Evolutionary conservation across 2,329 filamentous ascomycete genomes (phyloP).

Genomic region (Alternaria panax): DNA sequence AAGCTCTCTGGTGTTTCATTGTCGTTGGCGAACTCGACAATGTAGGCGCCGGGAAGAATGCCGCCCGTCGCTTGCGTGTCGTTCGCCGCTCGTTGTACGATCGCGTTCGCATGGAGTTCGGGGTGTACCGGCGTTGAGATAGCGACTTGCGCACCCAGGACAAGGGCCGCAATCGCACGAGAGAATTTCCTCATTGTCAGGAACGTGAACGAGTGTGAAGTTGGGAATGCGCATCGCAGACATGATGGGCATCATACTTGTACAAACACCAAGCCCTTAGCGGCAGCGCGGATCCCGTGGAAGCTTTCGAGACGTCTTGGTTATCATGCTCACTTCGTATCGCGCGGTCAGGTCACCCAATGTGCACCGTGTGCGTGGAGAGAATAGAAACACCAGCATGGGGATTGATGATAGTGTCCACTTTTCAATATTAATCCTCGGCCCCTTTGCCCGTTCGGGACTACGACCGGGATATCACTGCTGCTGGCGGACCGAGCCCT

Average conservation of each 20-base stretch:
- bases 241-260: conserved; percentile 1
- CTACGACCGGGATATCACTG: not conserved
- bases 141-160: conserved; percentile 6
- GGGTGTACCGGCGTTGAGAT: conserved; percentile 1
- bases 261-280: conserved; percentile 9
- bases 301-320: not conserved
- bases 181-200: conserved; percentile 1
- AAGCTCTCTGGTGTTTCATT: conserved; percentile 19
- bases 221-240: not conserved
- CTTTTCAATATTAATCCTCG: conserved; percentile 8
- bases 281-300: not conserved
- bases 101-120: not conserved
- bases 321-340: conserved; percentile 10
- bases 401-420: conserved; percentile 4
- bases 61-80: not conserved
- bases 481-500: not conserved
- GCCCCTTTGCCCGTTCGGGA: conserved; percentile 1
- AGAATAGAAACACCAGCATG: conserved; percentile 7
- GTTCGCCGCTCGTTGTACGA: conserved; percentile 2
- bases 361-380: not conserved
- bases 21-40: conserved; percentile 27
- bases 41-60: conserved; percentile 18
- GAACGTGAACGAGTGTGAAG: not conserved
- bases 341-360: not conserved
- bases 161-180: conserved; percentile 8